phyloP scores from a whole-genome alignment of 139 green algal genomes.

The Raphidocelis subcapitata region DNA sequence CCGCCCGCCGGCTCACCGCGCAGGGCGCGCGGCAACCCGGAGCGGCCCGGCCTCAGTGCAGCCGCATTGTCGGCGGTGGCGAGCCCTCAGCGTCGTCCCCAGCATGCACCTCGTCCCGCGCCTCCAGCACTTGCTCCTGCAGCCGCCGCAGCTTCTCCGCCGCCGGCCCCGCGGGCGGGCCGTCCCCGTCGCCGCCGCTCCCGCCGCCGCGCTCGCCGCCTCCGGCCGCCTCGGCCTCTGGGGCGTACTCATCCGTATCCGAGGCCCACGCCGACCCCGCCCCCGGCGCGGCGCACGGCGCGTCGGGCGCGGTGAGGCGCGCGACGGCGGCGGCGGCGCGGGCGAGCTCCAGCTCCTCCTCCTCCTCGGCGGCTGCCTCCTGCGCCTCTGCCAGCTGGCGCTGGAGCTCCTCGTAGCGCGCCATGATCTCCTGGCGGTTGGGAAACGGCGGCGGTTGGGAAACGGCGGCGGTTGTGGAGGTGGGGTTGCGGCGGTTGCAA shows the following conservation, averaged over 20 bases:
- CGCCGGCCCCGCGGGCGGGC: conserved; percentile 8
- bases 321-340: conserved; percentile 58
- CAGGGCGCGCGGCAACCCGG: conserved; percentile 23
- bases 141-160: conserved; percentile 19
- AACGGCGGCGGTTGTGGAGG: too few species aligned
- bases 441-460: too few species aligned
- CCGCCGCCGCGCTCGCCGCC: neutral
- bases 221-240: neutral
- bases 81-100: conserved; percentile 1
- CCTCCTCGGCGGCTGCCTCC: conserved; percentile 51
- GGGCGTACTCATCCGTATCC: neutral
- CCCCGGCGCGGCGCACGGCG: neutral
- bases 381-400: conserved; percentile 61
- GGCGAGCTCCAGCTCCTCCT: conserved; percentile 73
- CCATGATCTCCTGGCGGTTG: conserved; percentile 34
- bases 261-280: neutral
- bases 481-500: too few species aligned
- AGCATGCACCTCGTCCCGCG: conserved; percentile 14
- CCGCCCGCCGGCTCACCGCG: conserved; percentile 29
- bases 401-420: conserved; percentile 78
- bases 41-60: conserved; percentile 19
- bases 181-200: neutral
- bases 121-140: conserved; percentile 18
- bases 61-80: neutral
- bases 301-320: conserved; percentile 54